These are phyloP conservation scores for Lactarius hatsudake DNA, from an alignment of 768 basidiomycete species.

Conservation along the genomic window DNA sequence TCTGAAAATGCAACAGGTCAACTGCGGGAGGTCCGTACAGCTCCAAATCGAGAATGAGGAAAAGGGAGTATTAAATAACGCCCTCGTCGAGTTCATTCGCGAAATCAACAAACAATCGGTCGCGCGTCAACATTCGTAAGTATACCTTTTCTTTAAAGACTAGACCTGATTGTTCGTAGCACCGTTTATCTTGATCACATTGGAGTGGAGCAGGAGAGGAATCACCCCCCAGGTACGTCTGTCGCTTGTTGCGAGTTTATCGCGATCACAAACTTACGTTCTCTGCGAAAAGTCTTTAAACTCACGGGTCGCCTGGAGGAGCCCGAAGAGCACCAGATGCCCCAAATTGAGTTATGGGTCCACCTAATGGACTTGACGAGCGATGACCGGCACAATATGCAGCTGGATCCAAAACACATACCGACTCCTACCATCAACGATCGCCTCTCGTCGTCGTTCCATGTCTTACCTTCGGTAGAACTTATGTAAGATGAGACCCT, in stretches of 20 bases:
- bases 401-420: conserved; percentile 3
- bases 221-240: neutral
- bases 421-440: neutral
- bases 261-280: neutral
- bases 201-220: neutral
- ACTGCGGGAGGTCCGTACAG: neutral
- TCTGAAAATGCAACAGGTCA: conserved; percentile 11
- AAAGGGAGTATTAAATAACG: neutral
- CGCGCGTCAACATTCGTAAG: neutral
- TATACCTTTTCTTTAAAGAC: neutral
- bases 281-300: neutral
- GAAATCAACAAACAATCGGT: neutral
- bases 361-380: conserved; percentile 7
- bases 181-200: neutral
- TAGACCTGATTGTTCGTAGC: neutral
- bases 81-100: conserved; percentile 3
- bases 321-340: neutral
- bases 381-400: conserved; percentile 15
- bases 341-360: neutral
- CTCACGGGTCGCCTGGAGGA: neutral
- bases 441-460: neutral
- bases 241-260: neutral
- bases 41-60: neutral
- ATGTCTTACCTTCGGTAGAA: neutral
- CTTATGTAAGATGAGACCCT: neutral